Base-by-base conservation (phyloP, 2,329 filamentous ascomycete species). In the Leptodontidium sp. region DNA sequence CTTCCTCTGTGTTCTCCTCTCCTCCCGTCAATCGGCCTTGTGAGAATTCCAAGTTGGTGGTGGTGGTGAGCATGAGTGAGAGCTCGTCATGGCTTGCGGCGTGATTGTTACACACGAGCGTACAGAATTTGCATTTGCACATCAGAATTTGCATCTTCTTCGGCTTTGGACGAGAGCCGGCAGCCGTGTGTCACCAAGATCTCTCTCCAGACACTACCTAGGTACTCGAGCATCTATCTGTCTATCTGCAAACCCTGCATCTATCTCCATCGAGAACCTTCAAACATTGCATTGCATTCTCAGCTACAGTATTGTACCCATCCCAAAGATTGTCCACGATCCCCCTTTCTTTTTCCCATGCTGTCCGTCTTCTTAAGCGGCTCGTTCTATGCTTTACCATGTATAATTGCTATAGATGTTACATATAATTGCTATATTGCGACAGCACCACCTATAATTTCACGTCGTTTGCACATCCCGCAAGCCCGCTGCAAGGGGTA, bases 101-200 rank as follows among this genome's bases (percentile, higher is more conserved):
- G 40, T 35, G 35, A 63, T 40, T n/a, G 61, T 64, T 64, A 45
- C 47, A 62, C 43, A 26, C 35, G 49, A 47, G n/a, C 21, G 21
- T 35, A 49, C 17, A 64, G 38, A 53, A 52, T 24, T n/a, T 47
- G n/a, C 21, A 14, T 35, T 4, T n/a, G 32, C 35, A 61, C 24
- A 15, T 59, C 11, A 58, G 29, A 58, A 9, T 64, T 50, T 64
- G 45, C 21, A 40, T 52, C 61, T 32, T 40, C 38, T 49, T 49
- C 15, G 24, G 17, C 24, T 3, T 15, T 35, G 7, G 14, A 61
- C 24, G 7, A n/a, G 55, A 14, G 53, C 14, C 64, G 55, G 55
- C 57, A 43, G 55, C 64, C 55, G 64, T 61, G 64, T 55, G 57
- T 52, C 57, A 61, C 61, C 55, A 40, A 65, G 53, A 59, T 53